Evolutionary conservation across 495 filamentous ascomycete species (phyloP), one percentile per base, ranked within the genome.

Genomic region (Aspergillus steynii): DNA sequence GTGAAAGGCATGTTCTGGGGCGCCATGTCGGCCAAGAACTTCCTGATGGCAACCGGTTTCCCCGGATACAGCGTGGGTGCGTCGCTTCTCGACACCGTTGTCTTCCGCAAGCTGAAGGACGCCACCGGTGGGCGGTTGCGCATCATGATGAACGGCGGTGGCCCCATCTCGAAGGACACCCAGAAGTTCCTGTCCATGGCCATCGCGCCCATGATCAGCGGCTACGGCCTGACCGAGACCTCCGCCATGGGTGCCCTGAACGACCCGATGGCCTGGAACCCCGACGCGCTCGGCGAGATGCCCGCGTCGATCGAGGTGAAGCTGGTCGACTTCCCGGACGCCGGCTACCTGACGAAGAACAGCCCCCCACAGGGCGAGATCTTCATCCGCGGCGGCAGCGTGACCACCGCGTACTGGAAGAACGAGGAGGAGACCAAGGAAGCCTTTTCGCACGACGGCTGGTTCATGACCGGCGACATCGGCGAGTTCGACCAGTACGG

Each of bases 151-250:
- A 95, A 91, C 66, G 92, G 92, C 26, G 92, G 92, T 74, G 92
- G 91, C 5, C 92, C 92, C 20, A 83, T 96, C 54, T 87, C 92
- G 51, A 93, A 88, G 74, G 92, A 95, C 32, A 96, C 92, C 7
- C 90, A 94, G 65, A 83, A 84, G 53, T 96, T 96, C 82, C 84
- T 96, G 66, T 93, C 90, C 53, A 88, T 94, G 87, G 89, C 90
- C 46, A 91, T 96, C 68, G 85, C 86, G 56, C 90, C 91, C 34
- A 94, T 96, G 91, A 87, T 96, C 61, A 86, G 85, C 62, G 95
- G 95, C n/a, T 99, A 99, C 69, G 95, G 95, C 53, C 82, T 98
- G 67, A 99, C 95, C 4, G 95, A 99, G 77, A 99, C 95, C 4
- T 83, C 88, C 27, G 95, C 93, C 52, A 97, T 97, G 92, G 96